phyloP scores from a whole-genome alignment of 768 basidiomycete genomes.

The Hypsizygus marmoreus region DNA sequence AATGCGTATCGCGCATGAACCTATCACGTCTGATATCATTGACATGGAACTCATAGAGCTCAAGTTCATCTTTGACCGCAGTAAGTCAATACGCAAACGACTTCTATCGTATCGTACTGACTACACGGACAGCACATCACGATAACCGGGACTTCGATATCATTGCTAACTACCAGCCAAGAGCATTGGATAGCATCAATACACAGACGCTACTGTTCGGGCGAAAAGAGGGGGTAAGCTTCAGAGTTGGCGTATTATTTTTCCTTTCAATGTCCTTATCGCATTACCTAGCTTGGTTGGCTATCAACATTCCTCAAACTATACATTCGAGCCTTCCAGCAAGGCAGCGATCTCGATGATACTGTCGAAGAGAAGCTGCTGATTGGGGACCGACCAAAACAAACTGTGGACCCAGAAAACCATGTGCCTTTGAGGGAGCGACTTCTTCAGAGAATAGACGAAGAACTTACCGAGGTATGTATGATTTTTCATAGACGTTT shows the following conservation, averaged over 20 bases:
- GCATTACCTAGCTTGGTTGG: constrained; percentile 65
- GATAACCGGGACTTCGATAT: constrained; percentile 89
- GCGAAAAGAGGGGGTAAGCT: constrained; percentile 55
- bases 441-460: constrained; percentile 47
- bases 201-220: constrained; percentile 71
- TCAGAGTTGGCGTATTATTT: neutral
- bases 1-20: constrained; percentile 79
- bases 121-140: constrained; percentile 53
- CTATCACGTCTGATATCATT: constrained; percentile 66
- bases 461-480: constrained; percentile 57
- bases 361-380: constrained; percentile 80
- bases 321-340: constrained; percentile 77
- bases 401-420: constrained; percentile 49
- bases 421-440: constrained; percentile 60
- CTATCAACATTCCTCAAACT: constrained; percentile 68
- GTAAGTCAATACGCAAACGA: constrained; percentile 37
- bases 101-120: constrained; percentile 1
- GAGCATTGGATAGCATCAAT: constrained; percentile 49
- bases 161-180: constrained; percentile 78
- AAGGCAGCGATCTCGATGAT: constrained; percentile 80
- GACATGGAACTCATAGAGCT: constrained; percentile 85
- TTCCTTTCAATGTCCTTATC: neutral
- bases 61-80: constrained; percentile 78
- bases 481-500: constrained; percentile 1
- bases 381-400: constrained; percentile 79